These are phyloP conservation scores for Colletotrichum sp. DNA, from an alignment of 2,329 filamentous ascomycete species.

Conservation along the genomic window DNA sequence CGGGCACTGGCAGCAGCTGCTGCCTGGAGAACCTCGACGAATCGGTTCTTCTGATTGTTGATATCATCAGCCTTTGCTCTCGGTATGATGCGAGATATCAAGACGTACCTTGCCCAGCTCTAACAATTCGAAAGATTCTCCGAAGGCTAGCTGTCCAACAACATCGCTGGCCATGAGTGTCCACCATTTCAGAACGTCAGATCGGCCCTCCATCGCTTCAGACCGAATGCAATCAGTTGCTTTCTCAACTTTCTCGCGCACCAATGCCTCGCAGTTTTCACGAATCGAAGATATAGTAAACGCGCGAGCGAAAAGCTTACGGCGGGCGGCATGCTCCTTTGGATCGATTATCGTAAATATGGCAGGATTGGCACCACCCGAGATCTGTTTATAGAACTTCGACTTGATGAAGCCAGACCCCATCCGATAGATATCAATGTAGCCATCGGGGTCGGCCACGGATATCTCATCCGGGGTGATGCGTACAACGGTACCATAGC, in stretches of 20 bases:
- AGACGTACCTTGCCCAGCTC: slow-evolving; percentile 51
- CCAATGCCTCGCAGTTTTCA: slow-evolving; percentile 29
- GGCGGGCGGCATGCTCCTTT: slow-evolving; percentile 13
- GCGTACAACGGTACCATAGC: not conserved
- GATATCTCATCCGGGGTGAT: slow-evolving; percentile 9
- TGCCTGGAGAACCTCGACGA: not conserved
- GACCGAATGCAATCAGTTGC: slow-evolving; percentile 47
- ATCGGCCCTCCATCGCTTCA: slow-evolving; percentile 42
- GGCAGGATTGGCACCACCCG: not conserved
- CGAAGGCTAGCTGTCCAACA: slow-evolving; percentile 59
- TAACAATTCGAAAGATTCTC: slow-evolving; percentile 58
- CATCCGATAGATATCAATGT: slow-evolving; percentile 5
- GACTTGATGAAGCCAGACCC: slow-evolving; percentile 4
- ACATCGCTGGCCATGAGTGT: slow-evolving; percentile 59
- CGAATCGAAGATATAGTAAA: slow-evolving; percentile 41
- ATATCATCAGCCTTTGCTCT: not conserved
- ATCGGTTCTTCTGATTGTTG: not conserved
- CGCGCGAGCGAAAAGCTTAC: slow-evolving; percentile 45
- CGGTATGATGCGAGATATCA: not conserved
- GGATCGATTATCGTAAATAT: slow-evolving; percentile 1
- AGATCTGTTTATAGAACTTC: not conserved
- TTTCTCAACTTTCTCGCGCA: slow-evolving; percentile 40
- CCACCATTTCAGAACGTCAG: slow-evolving; percentile 59
- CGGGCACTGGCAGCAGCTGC: not conserved
- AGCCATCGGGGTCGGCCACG: not conserved